Percentiles rank a stretch among this genome's conserved stretches.
Evolutionary conservation across 2,329 filamentous ascomycete genomes (phyloP).

Genomic region (Nothophoma quercina): DNA sequence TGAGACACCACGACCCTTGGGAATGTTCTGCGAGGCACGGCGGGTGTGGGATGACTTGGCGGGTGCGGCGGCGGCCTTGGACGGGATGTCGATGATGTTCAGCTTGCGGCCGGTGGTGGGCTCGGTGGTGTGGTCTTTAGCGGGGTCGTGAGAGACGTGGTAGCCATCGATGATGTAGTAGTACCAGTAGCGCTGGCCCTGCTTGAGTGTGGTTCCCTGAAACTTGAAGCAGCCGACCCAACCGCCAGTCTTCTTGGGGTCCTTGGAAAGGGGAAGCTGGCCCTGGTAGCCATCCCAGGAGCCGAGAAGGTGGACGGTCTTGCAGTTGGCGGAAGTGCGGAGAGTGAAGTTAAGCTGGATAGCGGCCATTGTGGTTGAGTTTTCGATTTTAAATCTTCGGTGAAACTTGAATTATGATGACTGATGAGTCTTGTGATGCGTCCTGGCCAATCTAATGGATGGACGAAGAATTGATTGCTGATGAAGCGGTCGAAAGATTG

Average conservation of each 20-base stretch:
- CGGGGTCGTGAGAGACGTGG: slow-evolving; percentile 96
- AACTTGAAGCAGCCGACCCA: slow-evolving; percentile 99
- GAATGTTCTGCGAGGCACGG: slow-evolving; percentile 69
- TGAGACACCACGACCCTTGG: slow-evolving; percentile 88
- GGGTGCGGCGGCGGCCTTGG: slow-evolving; percentile 55
- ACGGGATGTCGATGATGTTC: slow-evolving; percentile 93
- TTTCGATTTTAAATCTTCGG: slow-evolving; percentile 34
- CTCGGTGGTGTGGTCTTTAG: slow-evolving; percentile 86
- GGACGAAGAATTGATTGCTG: slow-evolving; percentile 43
- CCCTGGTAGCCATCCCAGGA: slow-evolving; percentile 98
- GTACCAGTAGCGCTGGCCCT: slow-evolving; percentile 98
- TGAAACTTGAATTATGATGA: slow-evolving; percentile 35
- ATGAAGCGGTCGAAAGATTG: slow-evolving; percentile 43
- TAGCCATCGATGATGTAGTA: slow-evolving; percentile 99
- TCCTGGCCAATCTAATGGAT: slow-evolving; percentile 50
- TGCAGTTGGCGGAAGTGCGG: slow-evolving; percentile 93
- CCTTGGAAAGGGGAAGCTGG: slow-evolving; percentile 93
- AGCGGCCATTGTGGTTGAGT: slow-evolving; percentile 72
- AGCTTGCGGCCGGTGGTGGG: slow-evolving; percentile 96
- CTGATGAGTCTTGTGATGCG: slow-evolving; percentile 33
- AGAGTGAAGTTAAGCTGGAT: slow-evolving; percentile 96
- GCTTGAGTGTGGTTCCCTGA: slow-evolving; percentile 82
- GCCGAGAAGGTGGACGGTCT: slow-evolving; percentile 95
- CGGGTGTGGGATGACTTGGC: slow-evolving; percentile 52
- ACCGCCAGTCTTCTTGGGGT: slow-evolving; percentile 85